Percentiles rank a stretch among this genome's conserved stretches.
Conservation (phyloP, 2,329 filamentous ascomycete species). For the Tolypocladium tundrense region DNA sequence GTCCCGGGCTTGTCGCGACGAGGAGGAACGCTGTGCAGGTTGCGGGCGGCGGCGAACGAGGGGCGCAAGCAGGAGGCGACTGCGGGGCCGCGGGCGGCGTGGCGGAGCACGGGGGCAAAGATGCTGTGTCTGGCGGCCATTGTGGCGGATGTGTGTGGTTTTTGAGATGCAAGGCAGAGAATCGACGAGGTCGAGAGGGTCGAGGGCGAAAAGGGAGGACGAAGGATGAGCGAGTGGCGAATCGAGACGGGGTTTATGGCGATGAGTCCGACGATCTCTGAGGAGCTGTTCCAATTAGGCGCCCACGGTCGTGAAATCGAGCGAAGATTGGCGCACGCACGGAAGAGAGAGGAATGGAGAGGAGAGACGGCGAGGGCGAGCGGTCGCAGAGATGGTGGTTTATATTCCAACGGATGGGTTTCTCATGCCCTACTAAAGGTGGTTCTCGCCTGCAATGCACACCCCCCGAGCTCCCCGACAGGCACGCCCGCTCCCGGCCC, state of each 20-base stretch:
- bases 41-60: constrained; percentile 15
- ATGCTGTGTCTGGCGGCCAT: constrained; percentile 10
- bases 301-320: background rate
- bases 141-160: constrained; percentile 1
- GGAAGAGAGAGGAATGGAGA: background rate
- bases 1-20: constrained; percentile 43
- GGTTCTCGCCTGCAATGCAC: background rate
- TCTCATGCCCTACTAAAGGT: background rate
- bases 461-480: background rate
- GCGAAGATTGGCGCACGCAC: background rate
- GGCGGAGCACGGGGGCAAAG: constrained; percentile 17
- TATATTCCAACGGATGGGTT: background rate
- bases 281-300: background rate
- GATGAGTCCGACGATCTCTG: background rate
- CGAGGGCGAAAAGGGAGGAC: background rate
- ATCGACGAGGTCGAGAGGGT: background rate
- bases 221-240: background rate
- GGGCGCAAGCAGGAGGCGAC: constrained; percentile 10
- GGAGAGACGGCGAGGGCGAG: background rate
- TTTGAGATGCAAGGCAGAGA: background rate
- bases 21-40: constrained; percentile 20
- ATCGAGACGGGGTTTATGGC: background rate
- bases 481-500: background rate
- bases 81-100: constrained; percentile 14
- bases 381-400: background rate